A percentile compares a stretch with the other conserved stretches of the same genome.
phyloP scores from a whole-genome alignment of 1,284 basidiomycete species.

The Inonotus hispidus region DNA sequence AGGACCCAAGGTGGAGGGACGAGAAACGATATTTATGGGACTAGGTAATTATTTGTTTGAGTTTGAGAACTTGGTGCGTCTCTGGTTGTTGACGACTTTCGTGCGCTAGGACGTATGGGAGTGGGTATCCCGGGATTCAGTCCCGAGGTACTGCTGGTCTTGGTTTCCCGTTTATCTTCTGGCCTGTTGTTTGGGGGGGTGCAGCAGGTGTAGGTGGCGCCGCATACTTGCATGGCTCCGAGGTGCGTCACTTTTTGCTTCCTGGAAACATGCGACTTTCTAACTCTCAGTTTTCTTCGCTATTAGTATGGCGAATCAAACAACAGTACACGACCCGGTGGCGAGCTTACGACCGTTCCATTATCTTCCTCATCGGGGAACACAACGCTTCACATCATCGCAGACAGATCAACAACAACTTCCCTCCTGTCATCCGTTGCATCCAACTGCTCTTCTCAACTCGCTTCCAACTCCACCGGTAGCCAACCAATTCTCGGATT shows the following conservation, averaged over 20 bases:
- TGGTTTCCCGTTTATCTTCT: conserved; percentile 53
- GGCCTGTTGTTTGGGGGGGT: conserved; percentile 51
- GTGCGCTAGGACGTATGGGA: conserved; percentile 43
- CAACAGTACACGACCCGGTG: conserved; percentile 55
- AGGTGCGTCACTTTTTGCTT: conserved; percentile 27
- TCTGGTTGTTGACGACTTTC: neutral
- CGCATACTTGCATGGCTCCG: conserved; percentile 39
- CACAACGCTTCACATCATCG: conserved; percentile 49
- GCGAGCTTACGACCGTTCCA: conserved; percentile 42
- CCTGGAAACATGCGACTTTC: neutral
- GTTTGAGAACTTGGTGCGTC: neutral
- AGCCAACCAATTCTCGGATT: conserved; percentile 29
- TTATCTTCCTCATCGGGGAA: conserved; percentile 43
- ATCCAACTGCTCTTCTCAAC: conserved; percentile 39
- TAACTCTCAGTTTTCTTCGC: neutral
- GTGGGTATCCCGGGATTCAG: conserved; percentile 46
- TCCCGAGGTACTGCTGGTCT: conserved; percentile 38
- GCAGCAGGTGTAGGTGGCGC: neutral
- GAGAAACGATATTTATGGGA: conserved; percentile 35
- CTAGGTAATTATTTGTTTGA: conserved; percentile 29
- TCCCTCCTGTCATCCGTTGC: conserved; percentile 44
- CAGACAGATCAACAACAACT: conserved; percentile 51
- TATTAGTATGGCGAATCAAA: conserved; percentile 49
- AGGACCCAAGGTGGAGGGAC: conserved; percentile 37
- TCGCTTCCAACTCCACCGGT: conserved; percentile 24